Evolutionary conservation across 331 rosid genomes (phyloP).

Genomic region (Cucumis variabilis): DNA sequence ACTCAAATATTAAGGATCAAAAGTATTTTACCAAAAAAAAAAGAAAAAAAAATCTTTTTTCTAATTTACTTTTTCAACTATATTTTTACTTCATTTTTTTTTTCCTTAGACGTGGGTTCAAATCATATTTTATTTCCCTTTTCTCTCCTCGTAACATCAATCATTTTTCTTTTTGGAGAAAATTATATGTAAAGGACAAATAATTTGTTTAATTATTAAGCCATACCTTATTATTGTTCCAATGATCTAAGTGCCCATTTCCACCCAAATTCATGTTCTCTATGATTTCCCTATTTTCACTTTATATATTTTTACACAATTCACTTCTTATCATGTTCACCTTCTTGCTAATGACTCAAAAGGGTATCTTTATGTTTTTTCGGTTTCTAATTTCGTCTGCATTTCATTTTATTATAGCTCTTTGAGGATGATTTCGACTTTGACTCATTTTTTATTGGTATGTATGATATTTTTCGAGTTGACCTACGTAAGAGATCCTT

Average conservation of each 20-base stretch:
- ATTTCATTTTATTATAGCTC: too few relatives aligned
- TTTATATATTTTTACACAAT: neutral
- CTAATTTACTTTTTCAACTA: neutral
- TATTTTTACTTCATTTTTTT: neutral
- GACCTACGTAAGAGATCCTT: too few relatives aligned
- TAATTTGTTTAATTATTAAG: slow-evolving; percentile 22
- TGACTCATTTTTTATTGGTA: too few relatives aligned
- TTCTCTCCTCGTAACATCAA: neutral
- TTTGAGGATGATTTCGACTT: too few relatives aligned
- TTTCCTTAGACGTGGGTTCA: neutral
- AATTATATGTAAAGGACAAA: slow-evolving; percentile 19
- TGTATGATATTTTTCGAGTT: too few relatives aligned
- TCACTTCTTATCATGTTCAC: neutral
- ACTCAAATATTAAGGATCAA: too few relatives aligned
- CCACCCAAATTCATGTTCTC: slow-evolving; percentile 5
- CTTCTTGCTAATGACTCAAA: neutral
- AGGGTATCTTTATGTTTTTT: too few relatives aligned
- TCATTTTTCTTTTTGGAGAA: neutral
- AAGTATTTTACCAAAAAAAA: too few relatives aligned
- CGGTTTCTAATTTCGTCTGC: too few relatives aligned
- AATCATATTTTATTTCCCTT: neutral
- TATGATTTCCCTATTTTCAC: neutral
- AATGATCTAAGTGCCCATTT: neutral
- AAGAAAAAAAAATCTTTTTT: too few relatives aligned
- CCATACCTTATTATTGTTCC: neutral